Evolutionary conservation across 202 grass and related monocot genomes (phyloP).

Genomic region (Digitaria exilis): DNA sequence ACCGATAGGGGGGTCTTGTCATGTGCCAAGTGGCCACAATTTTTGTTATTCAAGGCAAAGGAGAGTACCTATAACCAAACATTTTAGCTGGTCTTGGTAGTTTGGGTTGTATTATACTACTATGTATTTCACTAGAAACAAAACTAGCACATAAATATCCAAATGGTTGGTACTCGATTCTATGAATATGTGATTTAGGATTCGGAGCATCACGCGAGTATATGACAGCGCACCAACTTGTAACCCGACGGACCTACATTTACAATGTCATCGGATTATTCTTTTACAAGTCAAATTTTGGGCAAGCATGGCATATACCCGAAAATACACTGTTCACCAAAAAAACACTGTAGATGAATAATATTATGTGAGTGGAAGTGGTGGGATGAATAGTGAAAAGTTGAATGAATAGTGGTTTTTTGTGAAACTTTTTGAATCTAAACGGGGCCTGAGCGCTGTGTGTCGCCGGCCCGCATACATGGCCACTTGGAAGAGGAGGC

Average conservation of each 20-base stretch:
- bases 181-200: background rate
- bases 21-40: slow-evolving; percentile 38
- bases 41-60: slow-evolving; percentile 30
- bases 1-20: slow-evolving; percentile 47
- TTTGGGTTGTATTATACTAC: background rate
- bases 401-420: too few species aligned
- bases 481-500: slow-evolving; percentile 22
- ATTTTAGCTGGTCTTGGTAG: background rate
- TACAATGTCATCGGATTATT: background rate
- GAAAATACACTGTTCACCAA: too few species aligned
- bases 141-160: background rate
- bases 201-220: too few species aligned
- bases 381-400: too few species aligned
- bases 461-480: too few species aligned
- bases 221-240: background rate
- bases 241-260: background rate
- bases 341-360: too few species aligned
- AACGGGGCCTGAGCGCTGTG: too few species aligned
- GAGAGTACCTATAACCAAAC: background rate
- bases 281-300: too few species aligned
- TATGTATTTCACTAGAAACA: slow-evolving; percentile 16
- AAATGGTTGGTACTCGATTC: background rate
- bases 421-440: too few species aligned
- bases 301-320: background rate
- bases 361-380: too few species aligned